Evolutionary conservation across 2,329 filamentous ascomycete genomes (phyloP), one percentile per base, ranked within the genome.

Genomic region (Cryphonectria radicalis): DNA sequence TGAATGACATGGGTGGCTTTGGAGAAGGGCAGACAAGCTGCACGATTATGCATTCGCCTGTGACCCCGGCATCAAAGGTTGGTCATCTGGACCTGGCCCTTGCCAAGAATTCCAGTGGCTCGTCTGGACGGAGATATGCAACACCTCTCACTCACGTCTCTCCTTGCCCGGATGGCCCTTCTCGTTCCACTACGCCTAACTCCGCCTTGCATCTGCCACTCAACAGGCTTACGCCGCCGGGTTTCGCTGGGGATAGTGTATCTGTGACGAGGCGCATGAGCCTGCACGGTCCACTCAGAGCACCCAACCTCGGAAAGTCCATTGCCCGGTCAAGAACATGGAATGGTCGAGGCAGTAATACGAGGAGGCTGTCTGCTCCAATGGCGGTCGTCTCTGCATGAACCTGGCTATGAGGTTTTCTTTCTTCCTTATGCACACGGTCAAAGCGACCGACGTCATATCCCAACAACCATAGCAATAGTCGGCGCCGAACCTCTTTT

Each of bases 81-180:
- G 53, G 22, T 11, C 59, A 66, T n/a, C 62, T 62, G 28, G 40
- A 64, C 13, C 42, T 35, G n/a, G 46, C 40, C n/a, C 63, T 46
- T 46, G 32, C 55, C 35, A 71, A 66, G 57, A 63, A 66, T 3
- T 62, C 66, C 25, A 71, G 60, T 3, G 66, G 57, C 4, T 71
- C 71, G 13, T 66, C 71, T 35, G 63, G 59, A 35, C 65, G 69
- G 50, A 73, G 66, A 28, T 73, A 73, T 17, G 69, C 66, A 22
- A 73, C 71, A 22, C 71, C 71, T 5, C 32, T 66, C 19, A 73
- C 60, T 32, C 71, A 71, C 28, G 6, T 67, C 13, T 71, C 71
- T 53, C 46, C 59, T 13, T 46, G 55, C 19, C 57, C 32, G 4
- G 19, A 66, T 22, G 63, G n/a, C 10, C 32, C 43, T 42, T 73